Percentiles rank a stretch among this genome's conserved stretches.
phyloP scores from a whole-genome alignment of 345 rosid species.

The Hypericum perforatum region DNA sequence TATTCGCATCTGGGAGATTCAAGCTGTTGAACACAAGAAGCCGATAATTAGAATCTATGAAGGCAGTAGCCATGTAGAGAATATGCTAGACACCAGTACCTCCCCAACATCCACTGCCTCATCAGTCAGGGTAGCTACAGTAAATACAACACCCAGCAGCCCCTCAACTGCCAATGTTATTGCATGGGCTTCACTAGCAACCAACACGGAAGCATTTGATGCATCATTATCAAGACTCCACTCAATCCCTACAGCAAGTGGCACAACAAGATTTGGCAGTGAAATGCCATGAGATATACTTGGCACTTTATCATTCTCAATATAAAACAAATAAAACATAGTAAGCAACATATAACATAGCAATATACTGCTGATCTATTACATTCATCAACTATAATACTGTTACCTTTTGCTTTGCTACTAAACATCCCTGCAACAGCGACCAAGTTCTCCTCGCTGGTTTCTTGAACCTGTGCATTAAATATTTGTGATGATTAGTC shows the following conservation, averaged over 20 bases:
- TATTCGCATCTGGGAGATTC: slow-evolving; percentile 81
- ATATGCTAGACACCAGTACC: slow-evolving; percentile 35
- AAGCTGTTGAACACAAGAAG: slow-evolving; percentile 34
- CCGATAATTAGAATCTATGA: too few relatives aligned
- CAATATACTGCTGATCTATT: not conserved
- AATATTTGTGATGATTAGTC: slow-evolving; percentile 11
- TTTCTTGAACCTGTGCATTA: slow-evolving; percentile 61
- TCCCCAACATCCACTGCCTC: slow-evolving; percentile 90
- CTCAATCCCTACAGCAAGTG: slow-evolving; percentile 61
- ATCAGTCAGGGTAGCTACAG: slow-evolving; percentile 93
- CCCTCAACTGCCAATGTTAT: slow-evolving; percentile 93
- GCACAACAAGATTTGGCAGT: slow-evolving; percentile 3
- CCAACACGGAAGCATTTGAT: slow-evolving; percentile 86
- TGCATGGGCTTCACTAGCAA: slow-evolving; percentile 99
- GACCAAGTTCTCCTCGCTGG: slow-evolving; percentile 90
- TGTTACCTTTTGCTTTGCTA: slow-evolving; percentile 97
- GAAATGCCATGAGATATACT: not conserved
- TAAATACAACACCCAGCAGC: slow-evolving; percentile 80
- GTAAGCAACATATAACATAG: too few relatives aligned
- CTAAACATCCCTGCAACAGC: slow-evolving; percentile 99
- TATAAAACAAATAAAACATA: too few relatives aligned
- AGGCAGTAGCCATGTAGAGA: not conserved
- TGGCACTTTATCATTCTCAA: too few relatives aligned
- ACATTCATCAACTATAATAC: slow-evolving; percentile 9
- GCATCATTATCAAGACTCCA: slow-evolving; percentile 99